Conservation (phyloP, 345 rosid genomes). For the Corchorus capsularis region DNA sequence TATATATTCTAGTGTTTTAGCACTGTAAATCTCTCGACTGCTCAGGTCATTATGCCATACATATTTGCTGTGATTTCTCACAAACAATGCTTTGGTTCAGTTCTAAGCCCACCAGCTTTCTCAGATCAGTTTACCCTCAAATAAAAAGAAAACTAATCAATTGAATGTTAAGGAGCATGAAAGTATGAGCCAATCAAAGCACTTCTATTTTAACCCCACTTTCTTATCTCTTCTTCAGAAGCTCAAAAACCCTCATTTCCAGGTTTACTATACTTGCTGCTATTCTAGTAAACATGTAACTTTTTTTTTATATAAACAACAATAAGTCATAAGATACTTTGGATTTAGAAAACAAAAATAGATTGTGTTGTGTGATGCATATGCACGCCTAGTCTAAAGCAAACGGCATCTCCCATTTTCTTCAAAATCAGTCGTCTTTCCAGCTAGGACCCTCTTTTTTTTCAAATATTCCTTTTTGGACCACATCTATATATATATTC, state of each 20-base stretch:
- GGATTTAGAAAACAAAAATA: background rate
- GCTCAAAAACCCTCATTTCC: background rate
- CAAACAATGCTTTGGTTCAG: background rate
- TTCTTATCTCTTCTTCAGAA: background rate
- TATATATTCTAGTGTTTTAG: background rate
- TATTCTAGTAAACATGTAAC: no score
- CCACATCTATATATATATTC: background rate
- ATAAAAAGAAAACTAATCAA: background rate
- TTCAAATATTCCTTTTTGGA: slow-evolving; percentile 15
- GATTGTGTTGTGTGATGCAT: background rate
- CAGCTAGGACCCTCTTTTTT: background rate
- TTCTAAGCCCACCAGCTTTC: background rate
- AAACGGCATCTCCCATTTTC: background rate
- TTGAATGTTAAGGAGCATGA: background rate
- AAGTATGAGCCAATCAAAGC: background rate
- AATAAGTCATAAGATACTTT: background rate
- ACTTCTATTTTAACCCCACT: background rate
- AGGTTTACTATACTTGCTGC: no score
- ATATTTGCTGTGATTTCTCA: no score
- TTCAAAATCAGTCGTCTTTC: slow-evolving; percentile 1
- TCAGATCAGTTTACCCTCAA: background rate
- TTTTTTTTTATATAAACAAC: no score
- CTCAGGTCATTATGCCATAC: no score
- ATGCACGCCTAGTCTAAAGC: slow-evolving; percentile 9
- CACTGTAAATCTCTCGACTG: background rate